Evolutionary conservation across 2,329 filamentous ascomycete species (phyloP), one percentile per base, ranked within the genome.

Genomic region (Diaporthe sp.): DNA sequence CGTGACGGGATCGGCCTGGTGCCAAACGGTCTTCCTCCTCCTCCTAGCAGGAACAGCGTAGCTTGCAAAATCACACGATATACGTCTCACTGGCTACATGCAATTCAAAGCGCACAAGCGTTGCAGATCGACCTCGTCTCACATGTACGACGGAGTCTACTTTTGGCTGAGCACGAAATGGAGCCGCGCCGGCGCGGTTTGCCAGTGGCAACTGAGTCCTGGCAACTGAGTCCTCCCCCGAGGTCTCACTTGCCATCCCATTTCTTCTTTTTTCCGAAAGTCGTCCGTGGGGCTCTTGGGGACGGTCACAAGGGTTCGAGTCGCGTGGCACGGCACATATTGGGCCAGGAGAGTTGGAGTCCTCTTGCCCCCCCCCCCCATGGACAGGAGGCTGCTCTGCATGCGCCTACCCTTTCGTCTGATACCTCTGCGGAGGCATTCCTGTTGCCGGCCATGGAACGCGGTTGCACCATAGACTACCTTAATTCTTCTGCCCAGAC

Each of bases 401-500:
- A 42, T 15, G 31, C 28, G 31, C 17, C 2, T 10, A 20, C 28
- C 37, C 17, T 42, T 55, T 42, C 34, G 28, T 70, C 65, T 42
- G 44, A 70, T 42, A 4, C 4, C 49, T 28, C 49, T 28, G 31
- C 13, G 34, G 49, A 39, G 31, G 31, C 49, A 37, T 13, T 55
- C 8, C 49, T 55, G 65, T 70, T 70, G 47, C 65, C 65, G 65
- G 65, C 65, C 65, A 55, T 42, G 47, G 65, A 42, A 70, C 65
- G 65, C 65, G 34, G 51, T 55, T 39, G 37, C 17, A 42, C 47
- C 9, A 28, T 42, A n/a, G 34, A 13, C n/a, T 70, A 55, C 34
- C 31, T 51, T 42, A 53, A 28, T 28, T 55, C 34, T 42, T 55
- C 47, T 55, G 65, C 65, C 65, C 65, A 42, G 49, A 13, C 65